Conservation (phyloP, 495 filamentous ascomycete genomes). For the Neurospora intermedia region DNA sequence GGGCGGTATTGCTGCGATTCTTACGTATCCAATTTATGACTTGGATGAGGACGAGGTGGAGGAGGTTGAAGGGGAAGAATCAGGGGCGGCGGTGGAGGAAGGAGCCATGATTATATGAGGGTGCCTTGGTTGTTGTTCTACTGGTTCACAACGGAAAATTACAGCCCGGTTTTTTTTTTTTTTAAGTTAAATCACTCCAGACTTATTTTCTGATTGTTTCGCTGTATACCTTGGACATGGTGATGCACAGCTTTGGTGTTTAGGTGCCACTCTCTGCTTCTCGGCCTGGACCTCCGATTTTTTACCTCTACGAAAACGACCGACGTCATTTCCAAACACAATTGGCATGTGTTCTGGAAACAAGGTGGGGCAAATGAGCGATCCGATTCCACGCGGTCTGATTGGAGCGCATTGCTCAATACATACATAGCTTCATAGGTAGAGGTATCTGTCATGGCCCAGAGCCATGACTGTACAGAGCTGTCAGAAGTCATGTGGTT, state of each 20-base stretch:
- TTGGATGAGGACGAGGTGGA: constrained; percentile 60
- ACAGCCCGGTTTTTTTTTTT: neutral
- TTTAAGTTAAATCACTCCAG: too few relatives aligned
- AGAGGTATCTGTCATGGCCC: too few relatives aligned
- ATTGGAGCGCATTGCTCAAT: neutral
- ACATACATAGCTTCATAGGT: neutral
- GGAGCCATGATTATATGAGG: constrained; percentile 30
- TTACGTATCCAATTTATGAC: constrained; percentile 77
- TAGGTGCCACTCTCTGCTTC: neutral
- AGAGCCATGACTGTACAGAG: too few relatives aligned
- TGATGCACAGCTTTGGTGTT: neutral
- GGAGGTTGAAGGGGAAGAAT: constrained; percentile 15
- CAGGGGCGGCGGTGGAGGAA: constrained; percentile 3
- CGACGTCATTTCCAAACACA: neutral
- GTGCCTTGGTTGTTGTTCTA: neutral
- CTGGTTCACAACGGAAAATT: neutral
- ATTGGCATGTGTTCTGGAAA: neutral
- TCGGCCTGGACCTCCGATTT: neutral
- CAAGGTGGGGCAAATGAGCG: neutral
- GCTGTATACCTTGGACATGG: neutral
- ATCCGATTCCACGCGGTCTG: neutral
- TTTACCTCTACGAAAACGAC: neutral
- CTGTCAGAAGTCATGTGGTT: too few relatives aligned
- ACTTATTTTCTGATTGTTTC: neutral
- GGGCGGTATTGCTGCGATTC: constrained; percentile 79